Conservation (phyloP, 2,329 filamentous ascomycete species). For the Fusarium sambucinum region DNA sequence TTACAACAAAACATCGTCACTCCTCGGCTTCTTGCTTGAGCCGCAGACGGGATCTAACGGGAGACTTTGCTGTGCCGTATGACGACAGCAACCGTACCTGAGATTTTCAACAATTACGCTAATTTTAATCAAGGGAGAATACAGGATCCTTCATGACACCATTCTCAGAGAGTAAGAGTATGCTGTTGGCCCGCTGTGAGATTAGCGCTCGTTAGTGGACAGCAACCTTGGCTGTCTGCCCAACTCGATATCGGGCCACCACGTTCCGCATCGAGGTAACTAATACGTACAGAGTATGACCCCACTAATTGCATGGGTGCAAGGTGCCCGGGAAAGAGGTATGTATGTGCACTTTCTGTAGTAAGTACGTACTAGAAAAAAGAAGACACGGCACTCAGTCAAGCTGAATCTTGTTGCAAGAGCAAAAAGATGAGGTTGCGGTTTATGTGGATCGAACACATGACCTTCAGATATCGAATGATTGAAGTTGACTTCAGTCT, state of each 20-base stretch:
- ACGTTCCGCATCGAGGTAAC: background rate
- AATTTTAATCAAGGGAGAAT: background rate
- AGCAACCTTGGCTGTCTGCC: background rate
- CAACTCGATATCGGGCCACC: background rate
- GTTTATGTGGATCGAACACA: conserved; percentile 39
- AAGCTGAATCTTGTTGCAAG: background rate
- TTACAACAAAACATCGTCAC: background rate
- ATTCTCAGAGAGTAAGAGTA: background rate
- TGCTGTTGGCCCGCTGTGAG: background rate
- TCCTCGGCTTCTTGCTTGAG: background rate
- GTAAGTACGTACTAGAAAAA: background rate
- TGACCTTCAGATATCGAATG: conserved; percentile 31
- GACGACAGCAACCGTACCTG: background rate
- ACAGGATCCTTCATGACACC: background rate
- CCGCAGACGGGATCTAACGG: background rate
- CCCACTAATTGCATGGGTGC: too few relatives aligned
- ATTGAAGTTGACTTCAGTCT: conserved; percentile 35
- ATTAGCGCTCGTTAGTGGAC: background rate
- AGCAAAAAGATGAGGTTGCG: conserved; percentile 3
- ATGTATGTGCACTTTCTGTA: too few relatives aligned
- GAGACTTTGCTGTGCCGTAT: background rate
- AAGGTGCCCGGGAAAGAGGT: background rate
- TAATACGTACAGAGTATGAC: too few relatives aligned
- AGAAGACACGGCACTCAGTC: background rate
- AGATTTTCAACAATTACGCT: background rate